A percentile compares a stretch with the other conserved stretches of the same genome.
Conservation (phyloP, 257 asterid species). For the Solanum neorickii region DNA sequence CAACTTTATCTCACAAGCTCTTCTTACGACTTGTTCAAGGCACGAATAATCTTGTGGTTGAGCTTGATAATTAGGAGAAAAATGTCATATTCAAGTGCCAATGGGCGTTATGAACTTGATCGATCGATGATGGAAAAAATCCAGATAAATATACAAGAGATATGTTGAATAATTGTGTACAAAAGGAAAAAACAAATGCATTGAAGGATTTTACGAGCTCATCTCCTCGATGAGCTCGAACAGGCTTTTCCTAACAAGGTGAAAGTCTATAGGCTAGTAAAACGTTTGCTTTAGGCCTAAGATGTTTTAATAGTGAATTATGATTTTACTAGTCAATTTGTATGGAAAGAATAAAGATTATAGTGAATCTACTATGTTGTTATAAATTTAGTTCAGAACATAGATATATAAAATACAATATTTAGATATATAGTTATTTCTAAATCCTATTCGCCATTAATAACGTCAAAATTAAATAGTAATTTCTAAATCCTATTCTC, state of each 20-base stretch:
- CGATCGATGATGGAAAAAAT: neutral
- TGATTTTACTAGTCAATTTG: neutral
- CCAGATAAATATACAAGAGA: neutral
- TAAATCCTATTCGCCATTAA: too few species aligned
- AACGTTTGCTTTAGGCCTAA: neutral
- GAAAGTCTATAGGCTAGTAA: neutral
- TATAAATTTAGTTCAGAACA: neutral
- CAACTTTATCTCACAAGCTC: neutral
- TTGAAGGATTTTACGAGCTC: conserved; percentile 42
- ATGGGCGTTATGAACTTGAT: too few species aligned
- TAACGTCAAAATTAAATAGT: too few species aligned
- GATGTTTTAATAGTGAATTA: too few species aligned
- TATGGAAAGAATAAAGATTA: neutral
- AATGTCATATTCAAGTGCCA: neutral
- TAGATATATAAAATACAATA: too few species aligned
- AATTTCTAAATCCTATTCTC: too few species aligned
- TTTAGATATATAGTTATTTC: too few species aligned
- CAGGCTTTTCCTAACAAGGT: conserved; percentile 74
- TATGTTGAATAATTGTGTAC: conserved; percentile 34
- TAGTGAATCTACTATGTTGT: neutral
- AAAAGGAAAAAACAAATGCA: conserved; percentile 60
- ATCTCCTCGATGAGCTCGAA: conserved; percentile 66
- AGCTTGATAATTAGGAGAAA: neutral
- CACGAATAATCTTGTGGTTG: neutral
- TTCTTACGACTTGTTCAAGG: neutral